Evolutionary conservation across 169 alveolate species (phyloP), one percentile per base, ranked within the genome.

Genomic region (Plasmodium blacklocki): DNA sequence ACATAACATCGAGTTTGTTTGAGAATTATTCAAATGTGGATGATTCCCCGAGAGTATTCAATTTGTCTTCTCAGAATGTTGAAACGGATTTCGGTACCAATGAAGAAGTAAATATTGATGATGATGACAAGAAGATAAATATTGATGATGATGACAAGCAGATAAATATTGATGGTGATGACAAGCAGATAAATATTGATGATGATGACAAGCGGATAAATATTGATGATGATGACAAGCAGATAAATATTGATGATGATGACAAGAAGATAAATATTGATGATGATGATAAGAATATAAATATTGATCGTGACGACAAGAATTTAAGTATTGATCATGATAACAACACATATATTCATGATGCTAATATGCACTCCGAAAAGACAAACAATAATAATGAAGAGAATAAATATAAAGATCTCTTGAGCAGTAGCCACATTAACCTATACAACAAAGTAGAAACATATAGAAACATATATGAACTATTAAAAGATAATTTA

Each of bases 1-100:
- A 72, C 3, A 43, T 80, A 23, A 80, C 90, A 26, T 80, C 58
- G 29, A 80, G 90, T 7, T 60, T 80, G 58, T 63, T 80, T 49
- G 83, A 80, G 50, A 80, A 71, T 32, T 80, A 80, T 29, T 23
- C 90, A 6, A 11, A 60, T 26, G 62, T 39, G 29, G 32, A 12
- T 15, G 73, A 29, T 11, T 29, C 50, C 15, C 29, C 29, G 6
- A 6, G 12, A 15, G n/a, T 39, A 11, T 23, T 60, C 26, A 18
- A 60, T 23, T 60, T 39, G n/a, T 7, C 15, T 60, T 23, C 19
- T 15, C 3, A 64, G 5, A 32, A 23, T 2, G 15, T 3, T 9
- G 12, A 64, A 64, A 52, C 0, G 21, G 54, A 26, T 26, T 21
- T 29, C 1, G 19, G 15, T 6, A 3, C 56, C 21, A 21, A 32